Conservation (phyloP, 139 green algal genomes). For the Chlamydomonas eustigma region DNA sequence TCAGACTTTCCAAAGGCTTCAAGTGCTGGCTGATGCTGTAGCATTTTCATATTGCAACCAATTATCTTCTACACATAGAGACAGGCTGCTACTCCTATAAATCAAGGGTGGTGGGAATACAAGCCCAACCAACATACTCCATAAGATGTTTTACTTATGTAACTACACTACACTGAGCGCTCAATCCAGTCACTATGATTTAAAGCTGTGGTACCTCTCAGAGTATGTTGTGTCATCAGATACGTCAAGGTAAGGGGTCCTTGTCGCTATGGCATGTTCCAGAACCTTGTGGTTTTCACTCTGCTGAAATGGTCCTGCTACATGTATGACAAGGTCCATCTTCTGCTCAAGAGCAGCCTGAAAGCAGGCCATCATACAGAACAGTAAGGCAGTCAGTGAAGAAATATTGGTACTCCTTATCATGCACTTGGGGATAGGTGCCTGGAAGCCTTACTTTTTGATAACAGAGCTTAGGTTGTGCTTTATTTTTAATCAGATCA, state of each 20-base stretch:
- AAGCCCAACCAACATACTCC: no score
- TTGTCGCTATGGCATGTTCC: conserved; percentile 68
- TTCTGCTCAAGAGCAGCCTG: conserved; percentile 8
- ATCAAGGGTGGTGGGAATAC: no score
- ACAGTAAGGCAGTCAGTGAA: not conserved
- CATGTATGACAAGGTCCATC: conserved; percentile 77
- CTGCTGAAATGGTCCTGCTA: conserved; percentile 92
- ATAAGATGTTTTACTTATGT: no score
- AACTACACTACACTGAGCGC: no score
- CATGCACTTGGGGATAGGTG: no score
- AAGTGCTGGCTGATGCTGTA: no score
- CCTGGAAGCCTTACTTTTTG: no score
- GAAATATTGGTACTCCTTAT: no score
- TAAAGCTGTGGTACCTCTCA: conserved; percentile 39
- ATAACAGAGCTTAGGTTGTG: no score
- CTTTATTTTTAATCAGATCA: not conserved
- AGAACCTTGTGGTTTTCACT: conserved; percentile 62
- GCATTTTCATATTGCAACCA: not conserved
- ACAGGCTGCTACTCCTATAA: not conserved
- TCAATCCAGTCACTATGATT: no score
- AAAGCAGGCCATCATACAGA: no score
- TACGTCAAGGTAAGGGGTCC: conserved; percentile 90
- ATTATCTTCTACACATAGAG: not conserved
- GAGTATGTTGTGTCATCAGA: conserved; percentile 87
- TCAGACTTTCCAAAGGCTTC: no score